A percentile compares a stretch with the other conserved stretches of the same genome.
Evolutionary conservation across 768 basidiomycete species (phyloP).

Genomic region (Boletus vermiculosoides): DNA sequence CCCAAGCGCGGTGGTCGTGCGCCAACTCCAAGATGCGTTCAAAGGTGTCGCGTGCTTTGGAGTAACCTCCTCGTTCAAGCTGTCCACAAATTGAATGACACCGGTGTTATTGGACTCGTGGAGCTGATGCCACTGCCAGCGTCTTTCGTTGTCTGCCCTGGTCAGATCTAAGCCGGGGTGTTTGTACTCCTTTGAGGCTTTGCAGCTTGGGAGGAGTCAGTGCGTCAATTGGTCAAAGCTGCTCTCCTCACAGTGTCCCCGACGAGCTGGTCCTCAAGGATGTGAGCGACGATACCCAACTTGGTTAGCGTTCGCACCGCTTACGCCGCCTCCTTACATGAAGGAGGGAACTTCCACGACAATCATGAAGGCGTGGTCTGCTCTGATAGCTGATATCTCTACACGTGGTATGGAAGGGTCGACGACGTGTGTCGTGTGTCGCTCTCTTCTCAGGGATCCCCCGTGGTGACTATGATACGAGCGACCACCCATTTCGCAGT

Average conservation of each 20-base stretch:
- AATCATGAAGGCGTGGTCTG: background rate
- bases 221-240: background rate
- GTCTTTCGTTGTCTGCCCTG: background rate
- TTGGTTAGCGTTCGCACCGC: background rate
- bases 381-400: background rate
- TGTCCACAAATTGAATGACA: background rate
- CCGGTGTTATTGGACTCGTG: background rate
- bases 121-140: background rate
- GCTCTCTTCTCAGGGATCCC: background rate
- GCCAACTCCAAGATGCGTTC: background rate
- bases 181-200: background rate
- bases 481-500: background rate
- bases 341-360: background rate
- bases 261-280: background rate
- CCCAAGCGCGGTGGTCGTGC: background rate
- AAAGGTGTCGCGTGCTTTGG: background rate
- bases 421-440: background rate
- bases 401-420: background rate
- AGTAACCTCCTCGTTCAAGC: background rate
- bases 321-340: background rate
- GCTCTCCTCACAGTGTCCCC: background rate
- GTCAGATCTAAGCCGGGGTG: background rate
- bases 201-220: background rate
- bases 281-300: background rate
- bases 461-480: background rate